These are phyloP conservation scores for Penicillium sp. DNA, from an alignment of 2,329 filamentous ascomycete genomes.

Conservation along the genomic window DNA sequence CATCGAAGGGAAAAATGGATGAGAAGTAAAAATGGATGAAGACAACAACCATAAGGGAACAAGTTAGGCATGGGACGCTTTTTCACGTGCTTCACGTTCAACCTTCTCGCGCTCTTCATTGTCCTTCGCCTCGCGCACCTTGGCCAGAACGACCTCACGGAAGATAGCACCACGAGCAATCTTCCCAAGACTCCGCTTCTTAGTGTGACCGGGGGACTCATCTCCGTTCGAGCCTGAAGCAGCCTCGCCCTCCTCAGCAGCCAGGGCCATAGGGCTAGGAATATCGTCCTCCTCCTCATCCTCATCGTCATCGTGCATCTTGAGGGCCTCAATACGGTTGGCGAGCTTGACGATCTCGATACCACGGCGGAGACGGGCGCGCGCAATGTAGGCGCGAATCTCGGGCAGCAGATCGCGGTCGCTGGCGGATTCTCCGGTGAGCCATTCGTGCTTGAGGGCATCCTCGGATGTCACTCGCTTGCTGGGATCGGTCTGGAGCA, in stretches of 20 bases:
- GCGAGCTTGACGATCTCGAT: conserved; percentile 95
- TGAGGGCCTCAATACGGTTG: conserved; percentile 92
- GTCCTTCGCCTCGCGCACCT: conserved; percentile 88
- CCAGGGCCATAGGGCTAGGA: conserved; percentile 58
- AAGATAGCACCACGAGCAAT: conserved; percentile 74
- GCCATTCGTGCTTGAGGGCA: conserved; percentile 80
- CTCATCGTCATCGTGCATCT: conserved; percentile 89
- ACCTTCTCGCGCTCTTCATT: conserved; percentile 72
- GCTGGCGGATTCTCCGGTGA: conserved; percentile 84
- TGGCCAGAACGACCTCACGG: conserved; percentile 89
- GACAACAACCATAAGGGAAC: neutral
- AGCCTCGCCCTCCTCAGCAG: conserved; percentile 47
- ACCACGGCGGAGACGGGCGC: conserved; percentile 84
- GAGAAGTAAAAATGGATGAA: neutral
- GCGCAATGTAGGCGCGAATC: conserved; percentile 90
- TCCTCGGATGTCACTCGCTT: conserved; percentile 76
- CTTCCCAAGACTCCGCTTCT: conserved; percentile 56
- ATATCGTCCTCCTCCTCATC: conserved; percentile 77
- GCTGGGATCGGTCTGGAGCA: conserved; percentile 76
- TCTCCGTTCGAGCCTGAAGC: conserved; percentile 21
- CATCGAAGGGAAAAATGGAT: conserved; percentile 3
- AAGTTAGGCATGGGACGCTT: conserved; percentile 26
- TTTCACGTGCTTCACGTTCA: conserved; percentile 57
- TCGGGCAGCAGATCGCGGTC: conserved; percentile 98
- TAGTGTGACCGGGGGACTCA: conserved; percentile 29